Percentiles rank a stretch among this genome's conserved stretches.
Evolutionary conservation across 768 basidiomycete species (phyloP).

Genomic region (Agrocybe pediades): DNA sequence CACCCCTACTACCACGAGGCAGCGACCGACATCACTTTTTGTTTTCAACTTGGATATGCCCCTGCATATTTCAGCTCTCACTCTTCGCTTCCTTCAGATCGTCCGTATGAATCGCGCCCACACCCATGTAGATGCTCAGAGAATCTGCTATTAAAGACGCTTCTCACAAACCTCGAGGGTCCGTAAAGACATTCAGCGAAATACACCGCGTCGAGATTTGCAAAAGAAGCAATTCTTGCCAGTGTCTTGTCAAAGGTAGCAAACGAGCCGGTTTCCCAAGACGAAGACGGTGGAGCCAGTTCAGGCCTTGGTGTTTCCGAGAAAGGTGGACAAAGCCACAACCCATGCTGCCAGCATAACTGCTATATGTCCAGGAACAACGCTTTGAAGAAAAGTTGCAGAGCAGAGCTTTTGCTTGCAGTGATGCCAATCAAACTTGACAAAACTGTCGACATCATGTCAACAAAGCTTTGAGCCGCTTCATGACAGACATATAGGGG

Average conservation of each 20-base stretch:
- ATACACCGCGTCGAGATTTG: constrained; percentile 27
- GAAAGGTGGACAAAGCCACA: too few relatives aligned
- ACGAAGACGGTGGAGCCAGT: too few relatives aligned
- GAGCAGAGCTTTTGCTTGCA: not conserved
- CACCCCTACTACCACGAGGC: constrained; percentile 35
- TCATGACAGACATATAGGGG: not conserved
- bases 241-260: too few relatives aligned
- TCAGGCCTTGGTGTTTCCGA: too few relatives aligned
- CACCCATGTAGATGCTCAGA: constrained; percentile 19
- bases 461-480: not conserved
- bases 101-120: constrained; percentile 27
- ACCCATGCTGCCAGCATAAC: too few relatives aligned
- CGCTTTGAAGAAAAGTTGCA: too few relatives aligned
- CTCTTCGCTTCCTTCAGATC: constrained; percentile 19
- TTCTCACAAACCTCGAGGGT: constrained; percentile 19
- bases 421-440: not conserved
- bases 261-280: too few relatives aligned
- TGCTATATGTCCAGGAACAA: too few relatives aligned
- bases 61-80: constrained; percentile 15
- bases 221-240: constrained; percentile 22
- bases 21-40: constrained; percentile 38
- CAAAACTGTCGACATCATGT: not conserved
- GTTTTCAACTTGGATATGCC: constrained; percentile 21
- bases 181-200: constrained; percentile 19
- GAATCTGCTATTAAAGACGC: constrained; percentile 27